Evolutionary conservation across 2,329 filamentous ascomycete genomes (phyloP).

Genomic region (Penicillium verrucosum): DNA sequence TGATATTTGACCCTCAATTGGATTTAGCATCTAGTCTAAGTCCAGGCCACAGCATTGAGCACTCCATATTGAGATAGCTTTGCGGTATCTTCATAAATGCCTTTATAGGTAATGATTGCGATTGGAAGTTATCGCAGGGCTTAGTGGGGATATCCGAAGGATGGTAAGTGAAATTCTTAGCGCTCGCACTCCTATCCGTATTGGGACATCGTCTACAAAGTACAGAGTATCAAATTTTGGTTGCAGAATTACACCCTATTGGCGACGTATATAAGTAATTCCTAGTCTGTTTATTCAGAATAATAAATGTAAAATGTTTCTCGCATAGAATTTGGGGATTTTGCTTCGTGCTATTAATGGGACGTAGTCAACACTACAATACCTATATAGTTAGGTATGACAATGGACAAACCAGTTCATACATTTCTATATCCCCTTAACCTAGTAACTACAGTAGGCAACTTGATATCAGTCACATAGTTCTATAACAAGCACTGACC

Average conservation of each 20-base stretch:
- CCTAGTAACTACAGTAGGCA: no score
- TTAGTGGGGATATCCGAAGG: no score
- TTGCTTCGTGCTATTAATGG: neutral
- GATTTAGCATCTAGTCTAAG: neutral
- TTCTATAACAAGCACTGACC: no score
- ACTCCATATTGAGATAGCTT: neutral
- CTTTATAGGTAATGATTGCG: neutral
- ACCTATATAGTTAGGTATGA: no score
- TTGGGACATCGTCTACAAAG: neutral
- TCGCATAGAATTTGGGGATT: neutral
- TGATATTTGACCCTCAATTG: neutral
- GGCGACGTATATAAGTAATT: neutral
- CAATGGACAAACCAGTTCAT: no score
- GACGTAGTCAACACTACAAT: neutral
- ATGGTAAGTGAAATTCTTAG: neutral
- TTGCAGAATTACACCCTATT: neutral
- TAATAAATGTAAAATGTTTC: neutral
- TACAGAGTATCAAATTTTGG: neutral
- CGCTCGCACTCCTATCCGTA: neutral
- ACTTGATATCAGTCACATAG: no score
- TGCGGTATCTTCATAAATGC: neutral
- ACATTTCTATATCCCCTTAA: no score
- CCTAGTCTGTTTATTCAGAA: neutral
- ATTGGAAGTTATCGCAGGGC: neutral
- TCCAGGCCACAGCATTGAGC: neutral